Evolutionary conservation across 768 basidiomycete species (phyloP), one percentile per base, ranked within the genome.

Genomic region (Podaxis sp.): DNA sequence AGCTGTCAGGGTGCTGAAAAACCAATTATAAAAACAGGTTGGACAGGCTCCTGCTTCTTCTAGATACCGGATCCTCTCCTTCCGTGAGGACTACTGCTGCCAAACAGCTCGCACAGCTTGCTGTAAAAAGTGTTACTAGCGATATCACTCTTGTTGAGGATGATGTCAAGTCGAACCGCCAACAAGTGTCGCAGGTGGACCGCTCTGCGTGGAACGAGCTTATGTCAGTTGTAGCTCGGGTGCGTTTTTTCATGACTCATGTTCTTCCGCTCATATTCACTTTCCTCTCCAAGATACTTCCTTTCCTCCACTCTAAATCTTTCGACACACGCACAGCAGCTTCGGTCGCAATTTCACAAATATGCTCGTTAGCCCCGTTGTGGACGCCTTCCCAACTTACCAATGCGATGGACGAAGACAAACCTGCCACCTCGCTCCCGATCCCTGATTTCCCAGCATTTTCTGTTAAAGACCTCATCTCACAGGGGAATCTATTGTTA

Each of bases 1-100:
- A 13, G 25, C 32, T 56, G 13, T 23, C 28, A 18, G 14, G 10
- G 21, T n/a, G n/a, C 37, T 50, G n/a, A 46, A 50, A n/a, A 5
- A 23, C 21, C 3, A 35, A 32, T 32, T n/a, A 51, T 11, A n/a
- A 13, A 42, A 57, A 4, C 68, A 96, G 95, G 79, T 87, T 98
- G 79, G 97, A 98, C 83, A 89, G 97, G 74, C 90, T 99, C 78
- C 88, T 99, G 72, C 83, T 93, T 68, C 83, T 99, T 48, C 85
- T 99, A 63, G 95, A 98, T 73, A 95, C 94, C 38, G 97, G 97
- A 48, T 95, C 96, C 11, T 94, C 94, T 2, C 75, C 83, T 44
- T 89, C 90, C 53, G 89, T 99, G 65, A 85, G 95, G 70, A 87
- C 87, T 63, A 97, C 97, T n/a, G 96, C 97, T 0, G 95, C 95